Conservation (phyloP, 768 basidiomycete genomes). For the Sistotremastrum suecicum region DNA sequence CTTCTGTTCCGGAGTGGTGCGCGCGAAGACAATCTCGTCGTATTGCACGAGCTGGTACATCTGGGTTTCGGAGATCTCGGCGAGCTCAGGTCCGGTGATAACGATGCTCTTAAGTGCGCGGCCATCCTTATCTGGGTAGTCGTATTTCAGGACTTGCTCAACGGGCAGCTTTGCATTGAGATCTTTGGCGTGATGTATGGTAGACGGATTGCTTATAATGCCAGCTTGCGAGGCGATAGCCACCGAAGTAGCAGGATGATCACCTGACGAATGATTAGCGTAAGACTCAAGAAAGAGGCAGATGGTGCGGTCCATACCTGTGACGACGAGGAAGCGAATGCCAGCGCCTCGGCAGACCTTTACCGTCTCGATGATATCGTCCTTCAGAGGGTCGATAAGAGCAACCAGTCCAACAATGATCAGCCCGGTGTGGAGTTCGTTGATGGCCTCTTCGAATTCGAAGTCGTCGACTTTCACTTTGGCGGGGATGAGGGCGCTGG, state of each 20-base stretch:
- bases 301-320: constrained; percentile 18
- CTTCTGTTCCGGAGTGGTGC: constrained; percentile 53
- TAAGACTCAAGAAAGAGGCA: background rate
- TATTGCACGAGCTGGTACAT: constrained; percentile 18
- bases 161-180: constrained; percentile 18
- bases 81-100: constrained; percentile 27
- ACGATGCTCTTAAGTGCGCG: constrained; percentile 21
- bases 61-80: constrained; percentile 20
- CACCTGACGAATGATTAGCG: constrained; percentile 17
- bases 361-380: constrained; percentile 39
- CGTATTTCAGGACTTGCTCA: constrained; percentile 18
- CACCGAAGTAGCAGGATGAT: constrained; percentile 44
- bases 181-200: constrained; percentile 24
- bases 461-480: constrained; percentile 15
- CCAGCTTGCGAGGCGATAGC: constrained; percentile 54
- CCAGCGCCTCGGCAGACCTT: constrained; percentile 37
- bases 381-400: constrained; percentile 43
- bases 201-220: constrained; percentile 27
- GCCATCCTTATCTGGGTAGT: background rate
- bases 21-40: constrained; percentile 44
- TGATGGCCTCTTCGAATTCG: constrained; percentile 29
- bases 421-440: constrained; percentile 28
- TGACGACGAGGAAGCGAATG: constrained; percentile 51
- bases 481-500: constrained; percentile 18
- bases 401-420: constrained; percentile 46